Percentiles rank a stretch among this genome's conserved stretches.
phyloP scores from a whole-genome alignment of 1,139 yeast genomes.

The Schwanniomyces etchellsii region DNA sequence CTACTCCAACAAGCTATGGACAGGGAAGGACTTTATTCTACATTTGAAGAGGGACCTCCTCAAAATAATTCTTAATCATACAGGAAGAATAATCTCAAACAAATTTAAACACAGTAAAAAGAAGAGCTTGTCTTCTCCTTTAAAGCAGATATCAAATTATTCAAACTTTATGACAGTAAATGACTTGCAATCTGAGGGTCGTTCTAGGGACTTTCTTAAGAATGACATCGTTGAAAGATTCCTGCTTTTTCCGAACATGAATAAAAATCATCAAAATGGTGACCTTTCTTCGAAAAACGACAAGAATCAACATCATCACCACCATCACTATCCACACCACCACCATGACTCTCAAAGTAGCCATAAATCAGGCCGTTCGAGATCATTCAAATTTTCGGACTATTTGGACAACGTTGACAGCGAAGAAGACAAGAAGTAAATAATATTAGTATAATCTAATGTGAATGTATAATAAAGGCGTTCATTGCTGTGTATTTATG shows the following conservation, averaged over 20 bases:
- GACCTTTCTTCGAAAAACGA: no score
- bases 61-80: constrained; percentile 61
- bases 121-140: constrained; percentile 25
- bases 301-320: constrained; percentile 2
- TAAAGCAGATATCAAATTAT: constrained; percentile 41
- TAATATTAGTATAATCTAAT: no score
- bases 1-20: constrained; percentile 70
- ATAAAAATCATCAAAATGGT: no score
- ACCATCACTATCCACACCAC: constrained; percentile 7
- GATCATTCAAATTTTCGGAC: no score
- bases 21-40: constrained; percentile 64
- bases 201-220: constrained; percentile 16
- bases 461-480: no score
- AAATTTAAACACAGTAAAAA: constrained; percentile 49
- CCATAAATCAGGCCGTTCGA: no score
- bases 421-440: no score
- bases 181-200: constrained; percentile 31
- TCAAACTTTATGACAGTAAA: constrained; percentile 32
- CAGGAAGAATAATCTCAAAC: constrained; percentile 78
- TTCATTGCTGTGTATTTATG: no score
- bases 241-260: background rate
- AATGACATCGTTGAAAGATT: background rate
- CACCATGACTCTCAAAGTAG: constrained; percentile 4
- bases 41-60: constrained; percentile 65
- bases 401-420: no score